phyloP scores from a whole-genome alignment of 805 yeast genomes.

The Zygosaccharomyces siamensis region DNA sequence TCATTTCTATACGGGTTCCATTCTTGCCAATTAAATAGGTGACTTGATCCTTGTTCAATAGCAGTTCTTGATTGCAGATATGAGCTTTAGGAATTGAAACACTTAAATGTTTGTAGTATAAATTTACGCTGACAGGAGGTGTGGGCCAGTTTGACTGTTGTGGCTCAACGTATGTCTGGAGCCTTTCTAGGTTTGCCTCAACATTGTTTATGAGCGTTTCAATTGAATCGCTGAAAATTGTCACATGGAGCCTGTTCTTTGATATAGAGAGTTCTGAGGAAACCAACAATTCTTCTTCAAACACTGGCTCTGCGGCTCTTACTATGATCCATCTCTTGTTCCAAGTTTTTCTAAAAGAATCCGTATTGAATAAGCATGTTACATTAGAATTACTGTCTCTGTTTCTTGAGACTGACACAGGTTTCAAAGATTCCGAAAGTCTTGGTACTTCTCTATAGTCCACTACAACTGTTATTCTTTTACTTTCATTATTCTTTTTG shows the following conservation, averaged over 20 bases:
- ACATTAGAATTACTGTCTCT: not conserved
- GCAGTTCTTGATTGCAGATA: conserved; percentile 10
- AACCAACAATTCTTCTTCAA: conserved; percentile 1
- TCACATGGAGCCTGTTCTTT: not conserved
- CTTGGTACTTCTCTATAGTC: not conserved
- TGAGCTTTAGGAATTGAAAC: not conserved
- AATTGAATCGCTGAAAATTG: conserved; percentile 4
- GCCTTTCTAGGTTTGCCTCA: not conserved
- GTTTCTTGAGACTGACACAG: conserved; percentile 1
- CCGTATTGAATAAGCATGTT: not conserved
- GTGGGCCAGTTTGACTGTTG: not conserved
- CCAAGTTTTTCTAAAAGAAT: not conserved
- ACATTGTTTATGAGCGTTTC: conserved; percentile 4
- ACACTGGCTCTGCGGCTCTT: not conserved
- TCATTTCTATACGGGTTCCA: conserved; percentile 38
- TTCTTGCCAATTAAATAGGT: conserved; percentile 41
- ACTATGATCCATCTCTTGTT: conserved; percentile 3
- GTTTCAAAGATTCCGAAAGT: not conserved
- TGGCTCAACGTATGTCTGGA: not conserved
- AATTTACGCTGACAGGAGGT: not conserved
- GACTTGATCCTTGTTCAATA: conserved; percentile 30
- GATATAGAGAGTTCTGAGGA: conserved; percentile 1
- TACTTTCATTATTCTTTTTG: not conserved
- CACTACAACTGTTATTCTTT: not conserved
- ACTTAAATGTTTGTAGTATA: not conserved